Evolutionary conservation across 192 early-diverging fungal species (phyloP).

Genomic region (Borealophlyctis nickersoniae): DNA sequence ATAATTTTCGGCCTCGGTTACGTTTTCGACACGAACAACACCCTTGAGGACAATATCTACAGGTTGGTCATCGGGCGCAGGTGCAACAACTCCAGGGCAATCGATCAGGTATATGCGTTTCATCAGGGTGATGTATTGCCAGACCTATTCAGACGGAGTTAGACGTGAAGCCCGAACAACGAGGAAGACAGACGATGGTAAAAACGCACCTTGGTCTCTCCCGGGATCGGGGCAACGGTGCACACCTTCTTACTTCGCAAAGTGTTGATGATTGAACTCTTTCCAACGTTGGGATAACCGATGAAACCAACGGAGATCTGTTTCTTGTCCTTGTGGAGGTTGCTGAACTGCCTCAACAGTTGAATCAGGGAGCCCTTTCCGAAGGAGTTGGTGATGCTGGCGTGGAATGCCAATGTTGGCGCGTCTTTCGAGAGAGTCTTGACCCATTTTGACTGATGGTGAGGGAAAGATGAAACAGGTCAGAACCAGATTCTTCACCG

Average conservation of each 20-base stretch:
- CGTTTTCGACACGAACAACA: slow-evolving; percentile 90
- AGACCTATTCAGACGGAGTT: slow-evolving; percentile 56
- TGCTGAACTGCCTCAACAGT: slow-evolving; percentile 94
- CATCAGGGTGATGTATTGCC: slow-evolving; percentile 99
- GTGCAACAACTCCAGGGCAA: slow-evolving; percentile 96
- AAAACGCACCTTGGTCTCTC: slow-evolving; percentile 78
- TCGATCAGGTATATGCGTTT: slow-evolving; percentile 98
- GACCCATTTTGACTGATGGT: slow-evolving; percentile 83
- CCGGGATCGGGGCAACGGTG: slow-evolving; percentile 96
- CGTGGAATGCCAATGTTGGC: slow-evolving; percentile 98
- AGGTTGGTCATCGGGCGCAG: slow-evolving; percentile 81
- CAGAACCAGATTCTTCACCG: neutral
- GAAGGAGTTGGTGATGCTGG: slow-evolving; percentile 97
- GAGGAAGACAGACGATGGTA: neutral
- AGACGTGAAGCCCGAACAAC: neutral
- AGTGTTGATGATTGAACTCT: slow-evolving; percentile 98
- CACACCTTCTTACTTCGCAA: slow-evolving; percentile 94
- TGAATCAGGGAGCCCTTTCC: slow-evolving; percentile 97
- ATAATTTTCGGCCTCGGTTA: slow-evolving; percentile 84
- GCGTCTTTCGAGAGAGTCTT: slow-evolving; percentile 82
- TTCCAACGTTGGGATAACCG: slow-evolving; percentile 97
- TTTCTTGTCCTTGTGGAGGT: slow-evolving; percentile 93
- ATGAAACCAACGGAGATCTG: slow-evolving; percentile 98
- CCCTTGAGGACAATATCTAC: slow-evolving; percentile 97
- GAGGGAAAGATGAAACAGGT: slow-evolving; percentile 8